Evolutionary conservation across 2,329 filamentous ascomycete genomes (phyloP), one percentile per base, ranked within the genome.

Genomic region (Neodidymelliopsis sp.): DNA sequence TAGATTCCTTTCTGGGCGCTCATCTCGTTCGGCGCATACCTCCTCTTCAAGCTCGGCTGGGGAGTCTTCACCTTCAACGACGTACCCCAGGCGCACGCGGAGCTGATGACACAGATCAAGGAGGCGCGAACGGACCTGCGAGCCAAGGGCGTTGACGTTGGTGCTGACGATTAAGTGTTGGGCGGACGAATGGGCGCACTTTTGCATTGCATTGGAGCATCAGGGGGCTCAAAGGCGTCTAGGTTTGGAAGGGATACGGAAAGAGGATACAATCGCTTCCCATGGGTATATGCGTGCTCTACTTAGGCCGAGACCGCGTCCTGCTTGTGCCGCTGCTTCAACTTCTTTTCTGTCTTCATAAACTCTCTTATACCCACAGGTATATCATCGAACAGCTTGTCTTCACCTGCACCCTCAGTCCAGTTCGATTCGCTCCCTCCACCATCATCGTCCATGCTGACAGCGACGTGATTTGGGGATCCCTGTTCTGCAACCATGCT

Each of bases 21-120:
- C 63, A 89, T 99, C 60, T 86, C 89, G 16, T 92, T 97, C 70
- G 94, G 92, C 75, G 89, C 92, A 56, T 92, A 91, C 76, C 87
- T 99, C 15, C 87, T 99, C 58, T 91, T 88, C 78, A 90, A 91
- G 65, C 88, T 99, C 55, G 94, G 94, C 66, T 89, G 86, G 79
- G 94, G 94, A 58, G 90, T 99, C 64, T 81, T 96, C 71, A 96
- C 91, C 48, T 99, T 99, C 83, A 94, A 96, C 80, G 92, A 97
- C 75, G 91, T 95, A 37, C 92, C 93, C 44, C 84, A 90, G 54
- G 94, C 94, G 41, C 89, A 97, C 76, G 84, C 87, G 71, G 92
- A 97, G 77, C 79, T 99, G 64, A 91, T 94, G 82, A 80, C 78
- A 64, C 89, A 97, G 77, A 94, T 95, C 69, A 82, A 90, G 56